Evolutionary conservation across 1,284 basidiomycete species (phyloP), one percentile per base, ranked within the genome.

Genomic region (Fomes fomentarius): DNA sequence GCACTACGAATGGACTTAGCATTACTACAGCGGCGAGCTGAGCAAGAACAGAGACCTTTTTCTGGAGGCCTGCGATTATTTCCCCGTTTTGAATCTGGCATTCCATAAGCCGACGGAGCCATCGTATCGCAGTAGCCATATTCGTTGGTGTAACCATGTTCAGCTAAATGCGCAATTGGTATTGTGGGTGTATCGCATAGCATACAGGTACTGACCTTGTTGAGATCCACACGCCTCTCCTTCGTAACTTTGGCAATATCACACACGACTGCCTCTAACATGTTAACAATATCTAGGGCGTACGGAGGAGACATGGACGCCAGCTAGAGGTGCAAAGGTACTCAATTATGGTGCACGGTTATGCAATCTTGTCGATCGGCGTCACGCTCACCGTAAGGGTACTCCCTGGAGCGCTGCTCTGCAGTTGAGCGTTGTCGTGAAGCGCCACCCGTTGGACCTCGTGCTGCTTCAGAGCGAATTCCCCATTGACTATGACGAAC

Each of bases 401-500:
- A 1, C 38, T 37, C 12, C 44, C 35, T 3, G 22, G 19, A 21
- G 10, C 22, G 8, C 34, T 21, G 21, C 31, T 14, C 35, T 52
- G 58, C 4, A 60, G 34, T 12, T 47, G 46, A 1, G 40, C 52
- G 17, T 22, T 48, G 31, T 60, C 58, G 15, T 57, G 37, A 7
- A 54, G 31, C 1, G 47, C 47, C 4, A 41, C 47, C 4, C 22
- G 25, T n/a, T 54, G 52, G 15, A 47, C 6, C 15, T 38, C 37
- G 24, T 41, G 12, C 14, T 54, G 50, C 19, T 40, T 39, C 5
- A 52, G 14, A 15, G 28, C 41, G 14, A 59, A 55, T 9, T 60
- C 52, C 3, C 47, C 33, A 11, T 42, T 42, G 22, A 48, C 43
- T 25, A 50, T 39, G n/a, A 52, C 39, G 15, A 47, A 52, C 54